Evolutionary conservation across 2,329 filamentous ascomycete genomes (phyloP).

Genomic region (Neonectria sp.): DNA sequence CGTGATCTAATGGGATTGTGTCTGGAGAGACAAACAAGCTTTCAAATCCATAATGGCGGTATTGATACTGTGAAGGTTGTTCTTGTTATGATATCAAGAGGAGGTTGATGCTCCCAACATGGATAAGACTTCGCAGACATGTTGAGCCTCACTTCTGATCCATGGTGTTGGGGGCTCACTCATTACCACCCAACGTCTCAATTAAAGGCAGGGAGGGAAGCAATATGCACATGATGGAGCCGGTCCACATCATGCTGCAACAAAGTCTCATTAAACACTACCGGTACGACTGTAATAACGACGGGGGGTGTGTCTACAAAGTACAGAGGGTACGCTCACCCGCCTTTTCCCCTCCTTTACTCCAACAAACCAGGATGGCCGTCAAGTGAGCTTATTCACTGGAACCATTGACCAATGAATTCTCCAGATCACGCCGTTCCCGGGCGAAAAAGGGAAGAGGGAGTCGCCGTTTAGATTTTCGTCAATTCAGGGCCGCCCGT

Average conservation of each 20-base stretch:
- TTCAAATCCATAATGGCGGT: no score
- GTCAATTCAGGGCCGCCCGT: background rate
- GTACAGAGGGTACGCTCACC: constrained; percentile 9
- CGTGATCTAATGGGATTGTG: constrained; percentile 14
- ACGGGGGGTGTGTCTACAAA: no score
- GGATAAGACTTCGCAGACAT: background rate
- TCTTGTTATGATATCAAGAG: no score
- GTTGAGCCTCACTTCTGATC: constrained; percentile 10
- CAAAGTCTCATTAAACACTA: background rate
- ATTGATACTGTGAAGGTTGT: no score
- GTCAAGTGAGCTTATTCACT: constrained; percentile 33
- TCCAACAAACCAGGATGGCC: constrained; percentile 23
- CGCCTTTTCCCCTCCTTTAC: constrained; percentile 12
- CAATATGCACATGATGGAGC: constrained; percentile 17
- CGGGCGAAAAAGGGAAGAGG: background rate
- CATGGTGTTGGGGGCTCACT: no score
- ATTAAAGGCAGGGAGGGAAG: background rate
- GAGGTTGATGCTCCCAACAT: no score
- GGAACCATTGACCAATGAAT: constrained; percentile 16
- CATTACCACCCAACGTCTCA: no score
- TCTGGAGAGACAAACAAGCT: background rate
- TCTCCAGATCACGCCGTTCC: constrained; percentile 14
- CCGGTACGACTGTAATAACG: no score
- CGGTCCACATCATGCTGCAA: constrained; percentile 4
- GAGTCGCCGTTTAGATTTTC: constrained; percentile 14